Conservation (phyloP, 192 early-diverging fungal genomes). For the Glomus cerebriforme region DNA sequence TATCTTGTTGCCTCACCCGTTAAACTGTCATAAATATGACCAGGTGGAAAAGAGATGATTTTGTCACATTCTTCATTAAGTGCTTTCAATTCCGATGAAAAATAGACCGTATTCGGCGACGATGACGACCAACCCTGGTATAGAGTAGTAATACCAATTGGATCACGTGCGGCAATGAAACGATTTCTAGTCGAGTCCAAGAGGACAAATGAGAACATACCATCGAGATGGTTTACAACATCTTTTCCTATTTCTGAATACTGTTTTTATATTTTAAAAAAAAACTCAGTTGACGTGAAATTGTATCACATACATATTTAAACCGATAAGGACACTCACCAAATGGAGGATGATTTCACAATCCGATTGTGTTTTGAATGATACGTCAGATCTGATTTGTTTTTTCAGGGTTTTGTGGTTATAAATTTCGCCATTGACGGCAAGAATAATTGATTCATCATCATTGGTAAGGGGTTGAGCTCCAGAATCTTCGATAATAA, state of each 20-base stretch:
- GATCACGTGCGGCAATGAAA: conserved; percentile 92
- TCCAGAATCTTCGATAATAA: conserved; percentile 68
- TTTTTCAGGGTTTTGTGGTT: conserved; percentile 88
- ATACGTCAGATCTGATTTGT: conserved; percentile 66
- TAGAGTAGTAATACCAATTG: conserved; percentile 97
- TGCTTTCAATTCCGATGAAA: conserved; percentile 94
- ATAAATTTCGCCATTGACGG: conserved; percentile 99
- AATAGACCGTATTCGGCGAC: conserved; percentile 86
- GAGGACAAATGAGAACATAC: conserved; percentile 96
- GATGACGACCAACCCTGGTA: conserved; percentile 89
- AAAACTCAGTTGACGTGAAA: not conserved
- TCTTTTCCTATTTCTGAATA: conserved; percentile 85
- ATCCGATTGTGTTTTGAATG: conserved; percentile 97
- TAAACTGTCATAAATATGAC: conserved; percentile 85
- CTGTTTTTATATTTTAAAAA: conserved; percentile 43
- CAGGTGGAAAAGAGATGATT: conserved; percentile 97
- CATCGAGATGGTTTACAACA: conserved; percentile 87
- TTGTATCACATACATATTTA: not conserved
- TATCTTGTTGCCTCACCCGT: conserved; percentile 80
- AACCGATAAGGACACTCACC: conserved; percentile 46
- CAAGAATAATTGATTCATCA: conserved; percentile 84
- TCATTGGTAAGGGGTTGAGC: conserved; percentile 95
- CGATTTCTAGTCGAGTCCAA: conserved; percentile 80
- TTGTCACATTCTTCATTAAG: conserved; percentile 97
- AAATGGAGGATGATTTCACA: conserved; percentile 96